Conservation (phyloP, 495 filamentous ascomycete species). For the Cryomyces minteri region DNA sequence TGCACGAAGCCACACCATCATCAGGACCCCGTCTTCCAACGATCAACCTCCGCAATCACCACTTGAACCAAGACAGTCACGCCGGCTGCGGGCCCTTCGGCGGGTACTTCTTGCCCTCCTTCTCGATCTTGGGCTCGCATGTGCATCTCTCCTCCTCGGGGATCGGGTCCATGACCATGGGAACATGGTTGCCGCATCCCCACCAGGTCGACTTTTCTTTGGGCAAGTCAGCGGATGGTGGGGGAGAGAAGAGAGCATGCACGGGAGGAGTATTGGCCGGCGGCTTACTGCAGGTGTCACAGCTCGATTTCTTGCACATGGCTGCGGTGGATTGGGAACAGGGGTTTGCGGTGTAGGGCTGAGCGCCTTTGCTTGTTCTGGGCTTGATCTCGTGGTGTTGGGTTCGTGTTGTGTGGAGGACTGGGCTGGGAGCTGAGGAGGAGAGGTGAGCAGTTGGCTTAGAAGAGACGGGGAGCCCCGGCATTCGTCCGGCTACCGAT, state of each 20-base stretch:
- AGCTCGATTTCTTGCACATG: conserved; percentile 21
- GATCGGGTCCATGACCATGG: conserved; percentile 24
- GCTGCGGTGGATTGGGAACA: not conserved
- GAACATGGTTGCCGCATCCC: conserved; percentile 22
- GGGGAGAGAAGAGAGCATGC: not conserved
- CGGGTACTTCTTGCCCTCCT: conserved; percentile 18
- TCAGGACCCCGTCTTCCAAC: too few species aligned
- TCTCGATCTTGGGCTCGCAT: conserved; percentile 25
- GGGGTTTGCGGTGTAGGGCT: too few species aligned
- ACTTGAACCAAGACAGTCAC: not conserved
- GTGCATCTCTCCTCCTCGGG: conserved; percentile 26
- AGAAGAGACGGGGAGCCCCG: too few species aligned
- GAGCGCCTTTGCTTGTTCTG: too few species aligned
- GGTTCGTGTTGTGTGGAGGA: too few species aligned
- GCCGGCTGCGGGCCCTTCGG: conserved; percentile 8
- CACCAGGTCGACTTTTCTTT: conserved; percentile 20
- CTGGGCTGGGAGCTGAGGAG: too few species aligned
- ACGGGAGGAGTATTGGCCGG: not conserved
- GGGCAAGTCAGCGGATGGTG: not conserved
- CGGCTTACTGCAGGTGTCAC: conserved; percentile 18
- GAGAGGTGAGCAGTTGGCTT: too few species aligned
- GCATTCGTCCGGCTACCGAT: too few species aligned
- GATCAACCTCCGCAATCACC: too few species aligned
- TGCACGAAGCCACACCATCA: too few species aligned
- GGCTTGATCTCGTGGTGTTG: too few species aligned